A percentile compares a stretch with the other conserved stretches of the same genome.
Evolutionary conservation across 2,329 filamentous ascomycete genomes (phyloP).

Genomic region (Phyllosticta capitalensis): DNA sequence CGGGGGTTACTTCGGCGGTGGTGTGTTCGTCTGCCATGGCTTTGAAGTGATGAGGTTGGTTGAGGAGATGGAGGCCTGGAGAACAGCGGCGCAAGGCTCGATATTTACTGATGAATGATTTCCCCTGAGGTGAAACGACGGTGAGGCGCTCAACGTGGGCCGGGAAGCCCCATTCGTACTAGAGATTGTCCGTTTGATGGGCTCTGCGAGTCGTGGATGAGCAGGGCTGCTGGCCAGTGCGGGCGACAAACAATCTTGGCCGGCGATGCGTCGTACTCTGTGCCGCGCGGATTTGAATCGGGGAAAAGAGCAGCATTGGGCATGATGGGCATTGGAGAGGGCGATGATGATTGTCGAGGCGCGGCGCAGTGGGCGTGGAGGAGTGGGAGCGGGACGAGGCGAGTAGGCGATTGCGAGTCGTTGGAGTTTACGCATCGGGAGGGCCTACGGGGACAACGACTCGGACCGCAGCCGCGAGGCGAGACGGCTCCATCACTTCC

Average conservation of each 20-base stretch:
- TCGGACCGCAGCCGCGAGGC: neutral
- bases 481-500: neutral
- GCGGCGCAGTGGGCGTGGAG: neutral
- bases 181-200: neutral
- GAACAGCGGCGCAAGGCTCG: neutral
- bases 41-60: neutral
- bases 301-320: neutral
- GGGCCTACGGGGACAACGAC: no score
- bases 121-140: neutral
- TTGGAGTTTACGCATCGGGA: neutral
- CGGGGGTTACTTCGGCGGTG: neutral
- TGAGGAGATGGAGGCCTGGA: neutral
- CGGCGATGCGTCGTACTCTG: neutral
- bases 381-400: no score
- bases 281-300: neutral
- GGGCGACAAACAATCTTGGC: neutral
- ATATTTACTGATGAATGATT: neutral
- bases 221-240: neutral
- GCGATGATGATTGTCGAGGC: neutral
- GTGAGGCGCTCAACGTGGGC: neutral
- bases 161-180: neutral
- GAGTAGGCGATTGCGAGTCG: neutral
- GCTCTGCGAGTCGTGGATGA: neutral
- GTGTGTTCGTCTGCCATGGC: conserved; percentile 3
- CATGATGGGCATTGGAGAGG: neutral